phyloP scores from a whole-genome alignment of 306 rosid species.

The Trifolium subterraneum region DNA sequence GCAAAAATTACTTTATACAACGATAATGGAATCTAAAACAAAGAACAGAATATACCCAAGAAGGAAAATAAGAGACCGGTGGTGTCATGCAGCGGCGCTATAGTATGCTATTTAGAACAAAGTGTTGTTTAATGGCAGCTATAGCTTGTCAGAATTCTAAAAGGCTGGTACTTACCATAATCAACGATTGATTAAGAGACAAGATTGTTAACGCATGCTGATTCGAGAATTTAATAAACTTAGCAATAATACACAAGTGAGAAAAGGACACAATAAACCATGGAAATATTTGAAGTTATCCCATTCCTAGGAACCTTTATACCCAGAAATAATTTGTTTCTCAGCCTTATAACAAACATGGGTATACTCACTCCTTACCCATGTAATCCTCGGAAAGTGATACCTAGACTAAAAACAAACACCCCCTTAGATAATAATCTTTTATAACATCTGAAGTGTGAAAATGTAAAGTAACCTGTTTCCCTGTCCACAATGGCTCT shows the following conservation, averaged over 20 bases:
- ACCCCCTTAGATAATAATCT: background rate
- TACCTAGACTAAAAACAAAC: background rate
- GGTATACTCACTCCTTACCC: background rate
- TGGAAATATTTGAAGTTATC: background rate
- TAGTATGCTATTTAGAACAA: background rate
- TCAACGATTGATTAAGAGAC: background rate
- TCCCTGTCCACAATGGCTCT: constrained; percentile 90
- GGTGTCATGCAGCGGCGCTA: background rate
- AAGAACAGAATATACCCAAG: constrained; percentile 20
- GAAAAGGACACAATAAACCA: background rate
- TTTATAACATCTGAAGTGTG: constrained; percentile 9
- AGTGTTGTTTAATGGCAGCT: background rate
- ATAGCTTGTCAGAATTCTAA: background rate
- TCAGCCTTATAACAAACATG: background rate
- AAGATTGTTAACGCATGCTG: background rate
- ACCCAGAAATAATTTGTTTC: background rate
- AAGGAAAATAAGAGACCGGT: constrained; percentile 21
- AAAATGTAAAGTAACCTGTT: constrained; percentile 66
- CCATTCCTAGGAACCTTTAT: constrained; percentile 3
- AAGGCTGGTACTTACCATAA: background rate
- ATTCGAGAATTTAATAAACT: constrained; percentile 31
- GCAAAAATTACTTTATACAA: constrained; percentile 16
- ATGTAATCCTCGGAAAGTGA: background rate
- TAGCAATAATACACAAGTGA: background rate
- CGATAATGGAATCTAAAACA: constrained; percentile 7